Base-by-base conservation (phyloP, 306 rosid species). In the Crotalaria pallida region DNA sequence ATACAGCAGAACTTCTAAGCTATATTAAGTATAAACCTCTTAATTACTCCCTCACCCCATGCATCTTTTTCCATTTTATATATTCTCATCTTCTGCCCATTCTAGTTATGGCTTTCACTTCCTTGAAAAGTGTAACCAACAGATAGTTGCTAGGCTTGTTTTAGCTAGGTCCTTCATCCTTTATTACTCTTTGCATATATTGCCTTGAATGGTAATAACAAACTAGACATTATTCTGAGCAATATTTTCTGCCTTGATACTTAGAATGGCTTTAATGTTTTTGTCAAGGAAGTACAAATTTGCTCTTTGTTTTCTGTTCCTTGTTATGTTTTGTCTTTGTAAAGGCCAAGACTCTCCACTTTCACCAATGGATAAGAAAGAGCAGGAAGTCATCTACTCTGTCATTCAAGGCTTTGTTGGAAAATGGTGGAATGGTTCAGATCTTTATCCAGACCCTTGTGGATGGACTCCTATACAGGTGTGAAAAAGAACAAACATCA, bases 391-490 rank as follows among this genome's bases (percentile, higher is more conserved):
- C 18, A 78, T 85, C 13, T 85, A 85, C 67, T 61, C 73, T 45
- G 65, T 81, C 8, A 74, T 85, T 63, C 87, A 80, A 78, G 84
- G 80, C 3, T 78, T 83, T 72, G 84, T 83, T 16, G 90, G 90
- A 10, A 65, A 77, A 4, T 72, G 71, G 78, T 86, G 87, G 90
- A 86, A 86, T 11, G 87, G 85, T 73, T 86, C 85, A 49, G 81
- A 83, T 71, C 87, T 86, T 58, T 83, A 86, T 72, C 87, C 90
- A 44, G 90, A 86, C 45, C 90, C 85, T 67, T 83, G 90, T 80
- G 90, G 89, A 1, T 82, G 85, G 89, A 85, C 89, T 65, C 89
- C 85, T 5, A 77, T 85, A 48, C 87, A 85, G 87, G 89, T 80
- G 18, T 47, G 34, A 47, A 68, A 40, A 63, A 44, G 12, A 63